Percentiles rank a stretch among this genome's conserved stretches.
Conservation (phyloP, 2,329 filamentous ascomycete genomes). For the Rhynchosporium graminicola region DNA sequence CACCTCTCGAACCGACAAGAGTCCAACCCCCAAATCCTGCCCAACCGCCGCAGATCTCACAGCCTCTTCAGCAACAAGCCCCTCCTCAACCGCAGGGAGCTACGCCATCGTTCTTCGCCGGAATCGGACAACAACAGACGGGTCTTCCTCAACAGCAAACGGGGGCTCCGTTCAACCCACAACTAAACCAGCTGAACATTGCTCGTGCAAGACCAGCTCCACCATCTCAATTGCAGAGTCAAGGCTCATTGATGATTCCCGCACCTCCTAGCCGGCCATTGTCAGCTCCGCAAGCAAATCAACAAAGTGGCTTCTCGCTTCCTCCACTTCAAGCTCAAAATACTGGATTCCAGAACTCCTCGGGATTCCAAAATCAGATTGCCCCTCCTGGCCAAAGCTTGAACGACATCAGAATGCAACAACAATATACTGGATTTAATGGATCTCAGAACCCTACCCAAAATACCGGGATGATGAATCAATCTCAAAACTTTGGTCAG, state of each 20-base stretch:
- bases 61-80: conserved; percentile 37
- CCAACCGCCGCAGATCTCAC: conserved; percentile 38
- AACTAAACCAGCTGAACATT: conserved; percentile 46
- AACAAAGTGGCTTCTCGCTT: conserved; percentile 70
- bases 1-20: conserved; percentile 57
- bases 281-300: conserved; percentile 82
- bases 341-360: conserved; percentile 63
- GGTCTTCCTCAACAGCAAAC: conserved; percentile 41
- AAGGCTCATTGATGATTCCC: conserved; percentile 69
- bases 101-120: conserved; percentile 59
- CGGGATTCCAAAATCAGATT: conserved; percentile 58
- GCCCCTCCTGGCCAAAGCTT: conserved; percentile 76
- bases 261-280: conserved; percentile 76
- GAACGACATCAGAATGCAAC: conserved; percentile 65
- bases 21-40: conserved; percentile 39
- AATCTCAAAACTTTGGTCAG: conserved; percentile 38
- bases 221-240: conserved; percentile 60
- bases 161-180: conserved; percentile 28
- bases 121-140: conserved; percentile 50
- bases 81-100: conserved; percentile 50
- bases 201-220: conserved; percentile 70
- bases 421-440: conserved; percentile 66
- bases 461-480: conserved; percentile 42
- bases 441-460: conserved; percentile 43
- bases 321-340: conserved; percentile 81